Evolutionary conservation across 176 grass and related monocot genomes (phyloP).

Genomic region (Pontederia crassipes): DNA sequence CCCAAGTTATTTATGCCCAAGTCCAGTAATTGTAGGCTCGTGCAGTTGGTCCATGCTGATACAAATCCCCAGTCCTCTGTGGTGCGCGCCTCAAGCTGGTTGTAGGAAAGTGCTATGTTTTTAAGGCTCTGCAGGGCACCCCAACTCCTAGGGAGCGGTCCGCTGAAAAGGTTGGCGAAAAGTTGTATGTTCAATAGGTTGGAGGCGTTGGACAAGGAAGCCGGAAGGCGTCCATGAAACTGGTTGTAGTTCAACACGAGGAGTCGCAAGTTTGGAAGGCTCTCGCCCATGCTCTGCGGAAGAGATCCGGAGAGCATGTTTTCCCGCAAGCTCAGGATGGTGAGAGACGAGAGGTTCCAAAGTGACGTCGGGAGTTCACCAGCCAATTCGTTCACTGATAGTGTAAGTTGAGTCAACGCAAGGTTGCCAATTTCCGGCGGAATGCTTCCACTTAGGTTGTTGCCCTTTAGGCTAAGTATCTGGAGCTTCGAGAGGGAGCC

Average conservation of each 20-base stretch:
- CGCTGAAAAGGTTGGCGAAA: neutral
- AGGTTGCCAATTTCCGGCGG: too few relatives aligned
- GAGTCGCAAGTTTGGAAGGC: too few relatives aligned
- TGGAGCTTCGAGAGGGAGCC: too few relatives aligned
- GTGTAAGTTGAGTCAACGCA: too few relatives aligned
- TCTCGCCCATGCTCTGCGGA: neutral
- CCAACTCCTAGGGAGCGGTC: neutral
- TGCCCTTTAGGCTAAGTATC: too few relatives aligned
- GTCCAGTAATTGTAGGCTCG: neutral
- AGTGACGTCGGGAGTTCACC: neutral
- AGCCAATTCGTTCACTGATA: too few relatives aligned
- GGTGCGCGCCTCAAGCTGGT: conserved; percentile 1
- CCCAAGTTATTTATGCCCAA: neutral
- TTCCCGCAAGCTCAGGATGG: neutral
- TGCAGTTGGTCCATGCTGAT: neutral
- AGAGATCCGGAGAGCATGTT: neutral
- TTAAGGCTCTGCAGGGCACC: neutral
- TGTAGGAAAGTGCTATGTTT: neutral
- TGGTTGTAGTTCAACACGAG: too few relatives aligned
- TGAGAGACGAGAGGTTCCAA: neutral
- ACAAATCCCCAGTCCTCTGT: conserved; percentile 1
- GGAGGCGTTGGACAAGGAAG: neutral
- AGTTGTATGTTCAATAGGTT: neutral
- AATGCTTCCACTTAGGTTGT: too few relatives aligned
- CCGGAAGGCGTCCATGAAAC: too few relatives aligned